Base-by-base conservation (phyloP, 2,329 filamentous ascomycete species). In the Stemphylium vesicarium region DNA sequence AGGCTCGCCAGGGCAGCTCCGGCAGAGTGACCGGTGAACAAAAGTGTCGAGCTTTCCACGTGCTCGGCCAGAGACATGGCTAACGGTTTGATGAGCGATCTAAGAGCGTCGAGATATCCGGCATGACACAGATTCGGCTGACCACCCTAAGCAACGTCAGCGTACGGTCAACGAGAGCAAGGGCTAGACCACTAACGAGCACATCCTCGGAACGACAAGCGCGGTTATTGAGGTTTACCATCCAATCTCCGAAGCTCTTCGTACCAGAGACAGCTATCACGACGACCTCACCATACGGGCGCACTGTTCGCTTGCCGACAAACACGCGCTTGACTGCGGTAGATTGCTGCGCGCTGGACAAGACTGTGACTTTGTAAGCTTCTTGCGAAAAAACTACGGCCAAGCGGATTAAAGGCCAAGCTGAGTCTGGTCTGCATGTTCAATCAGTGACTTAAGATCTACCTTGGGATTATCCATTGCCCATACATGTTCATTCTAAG, bases 1-100 rank as follows among this genome's bases (percentile, higher is more conserved):
- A 47, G 33, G 35, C 44, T 47, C 24, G 35, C 44, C 7, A 26
- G 37, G 35, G 44, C 44, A 12, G 44, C 44, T 20, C 44, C 44
- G 9, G 44, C 44, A 12, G 44, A 47, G 36, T 47, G 35, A 8
- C 44, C 44, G 26, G 35, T 47, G 22, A 47, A 47, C n/a, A 47
- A 38, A 12, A 47, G 44, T 18, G 44, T 47, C 35, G 36, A 37
- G 10, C 22, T 22, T 9, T 47, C 22, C 44, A 31, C 20, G 33
- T 18, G 26, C 13, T 37, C 20, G n/a, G 18, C n/a, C 10, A 47
- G 36, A 39, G 32, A 38, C 9, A 15, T 18, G 20, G 35, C 44
- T 32, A 47, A 33, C 7, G 35, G 20, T 24, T 47, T 22, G 8
- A 47, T 47, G 9, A 47, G 44, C 33, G 11, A 47, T 38, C 16